Base-by-base conservation (phyloP, 768 basidiomycete species). In the Pleurotus cornucopiae region DNA sequence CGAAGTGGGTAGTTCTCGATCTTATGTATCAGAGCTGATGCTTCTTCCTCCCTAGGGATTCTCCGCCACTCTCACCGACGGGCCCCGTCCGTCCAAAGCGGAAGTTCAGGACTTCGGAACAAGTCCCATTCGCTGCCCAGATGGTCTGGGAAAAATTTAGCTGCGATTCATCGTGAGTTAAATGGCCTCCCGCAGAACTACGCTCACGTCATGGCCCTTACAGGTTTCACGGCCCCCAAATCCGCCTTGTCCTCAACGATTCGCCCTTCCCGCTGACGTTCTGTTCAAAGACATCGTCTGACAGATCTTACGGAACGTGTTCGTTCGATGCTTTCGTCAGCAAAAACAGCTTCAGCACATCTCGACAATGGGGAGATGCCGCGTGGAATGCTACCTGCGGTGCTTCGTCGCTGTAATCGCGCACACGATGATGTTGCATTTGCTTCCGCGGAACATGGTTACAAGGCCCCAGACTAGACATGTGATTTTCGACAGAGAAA, bases 91-190 rank as follows among this genome's bases (percentile, higher is more conserved):
- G 26, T 60, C 34, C 62, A 13, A 57, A 61, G 56, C 70, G 76
- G 38, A 68, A 63, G 46, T 77, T 70, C 64, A 66, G 66, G 48
- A 77, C 75, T 26, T 71, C 74, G 4, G 56, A 57, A 5, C 75
- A 76, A 60, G 67, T 73, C 13, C 77, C 77, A 30, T 78, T 78
- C 56, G 75, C 65, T 12, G 75, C 75, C 43, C 70, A 63, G 55
- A 75, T 77, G 73, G 59, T 72, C 23, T 77, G 73, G 75, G 74
- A 76, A 61, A 68, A 62, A 58, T 75, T 76, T 63, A 61, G 63
- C 3, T 77, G 74, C 66, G 57, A 60, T 47, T 62, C 64, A 11
- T 73, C 71, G 69, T 71, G 48, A 47, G 66, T 63, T 2, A 14
- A 47, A 26, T 20, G 20, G 14, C 12, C 3, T 20, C 41, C n/a